phyloP scores from a whole-genome alignment of 805 yeast genomes.

The Metschnikowia colocasiae region DNA sequence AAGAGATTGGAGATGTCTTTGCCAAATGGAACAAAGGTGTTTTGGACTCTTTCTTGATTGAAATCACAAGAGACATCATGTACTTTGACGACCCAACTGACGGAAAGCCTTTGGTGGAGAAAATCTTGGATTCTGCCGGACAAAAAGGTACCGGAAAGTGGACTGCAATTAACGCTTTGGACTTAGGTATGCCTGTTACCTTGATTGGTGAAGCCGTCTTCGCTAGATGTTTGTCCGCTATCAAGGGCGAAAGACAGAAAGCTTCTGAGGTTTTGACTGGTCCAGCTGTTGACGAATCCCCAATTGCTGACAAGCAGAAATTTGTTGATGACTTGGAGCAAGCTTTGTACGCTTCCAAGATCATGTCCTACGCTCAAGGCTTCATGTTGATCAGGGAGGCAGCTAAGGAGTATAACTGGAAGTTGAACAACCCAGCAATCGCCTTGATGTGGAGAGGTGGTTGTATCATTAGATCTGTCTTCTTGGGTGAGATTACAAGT shows the following conservation, averaged over 20 bases:
- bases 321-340: constrained; percentile 94
- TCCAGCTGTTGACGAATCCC: constrained; percentile 61
- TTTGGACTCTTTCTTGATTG: constrained; percentile 92
- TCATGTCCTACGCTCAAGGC: constrained; percentile 98
- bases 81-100: constrained; percentile 80
- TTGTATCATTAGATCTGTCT: constrained; percentile 97
- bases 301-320: constrained; percentile 68
- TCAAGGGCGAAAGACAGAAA: constrained; percentile 84
- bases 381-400: constrained; percentile 99
- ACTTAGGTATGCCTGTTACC: constrained; percentile 97
- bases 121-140: constrained; percentile 95
- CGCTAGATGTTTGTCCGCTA: constrained; percentile 90
- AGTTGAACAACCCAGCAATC: constrained; percentile 95
- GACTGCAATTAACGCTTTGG: constrained; percentile 98
- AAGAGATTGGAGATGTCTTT: constrained; percentile 91
- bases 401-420: constrained; percentile 95
- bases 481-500: constrained; percentile 93
- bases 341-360: constrained; percentile 97
- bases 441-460: constrained; percentile 99
- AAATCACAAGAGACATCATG: constrained; percentile 93
- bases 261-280: constrained; percentile 81
- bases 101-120: constrained; percentile 91
- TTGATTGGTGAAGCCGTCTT: constrained; percentile 98
- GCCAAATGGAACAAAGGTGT: constrained; percentile 96
- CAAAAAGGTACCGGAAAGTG: constrained; percentile 99